Base-by-base conservation (phyloP, 192 early-diverging fungal genomes). In the Gamsiella multidivaricata region DNA sequence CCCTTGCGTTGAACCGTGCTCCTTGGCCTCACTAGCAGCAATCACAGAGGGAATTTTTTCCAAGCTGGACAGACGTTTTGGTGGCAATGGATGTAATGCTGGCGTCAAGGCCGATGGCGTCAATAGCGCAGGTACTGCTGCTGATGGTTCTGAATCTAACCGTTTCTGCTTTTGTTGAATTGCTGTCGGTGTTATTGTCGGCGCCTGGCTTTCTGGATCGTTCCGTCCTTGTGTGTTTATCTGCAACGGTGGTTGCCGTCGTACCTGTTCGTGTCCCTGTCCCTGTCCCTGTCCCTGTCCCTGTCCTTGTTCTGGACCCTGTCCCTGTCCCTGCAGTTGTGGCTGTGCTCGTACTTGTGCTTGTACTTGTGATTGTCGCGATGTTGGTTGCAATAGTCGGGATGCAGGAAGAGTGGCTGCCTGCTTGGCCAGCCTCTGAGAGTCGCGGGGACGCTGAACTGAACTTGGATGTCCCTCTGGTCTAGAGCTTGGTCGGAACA, bases 401-500 rank as follows among this genome's bases (percentile, higher is more conserved):
- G 65, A 23, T 11, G 8, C 23, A 5, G 60, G 49, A 23, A 18
- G 46, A 8, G 32, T n/a, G 33, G 28, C 39, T 31, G 17, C 39
- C 61, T 72, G 70, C n/a, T 37, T 42, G 28, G 43, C 26, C n/a
- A 28, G 28, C 33, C 45, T 20, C 36, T 72, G 61, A 15, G 64
- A 54, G 23, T 37, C 55, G 26, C 61, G 41, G 20, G 56, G 43
- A 28, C 69, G 51, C n/a, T 53, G 72, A 12, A 61, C 68, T 10
- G 29, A 12, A 23, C 43, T 49, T 12, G 52, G 22, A 3, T 52
- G 29, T 26, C 60, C 51, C 29, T 66, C 63, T 10, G 41, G 52
- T 28, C 61, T 75, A 32, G 63, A 51, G 41, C 31, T 61, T 3
- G 52, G 52, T 32, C 64, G 56, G 26, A 75, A 75, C 29, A 75